A percentile compares a stretch with the other conserved stretches of the same genome.
Conservation (phyloP, 208 protist genomes). For the Strigomonas culicis region DNA sequence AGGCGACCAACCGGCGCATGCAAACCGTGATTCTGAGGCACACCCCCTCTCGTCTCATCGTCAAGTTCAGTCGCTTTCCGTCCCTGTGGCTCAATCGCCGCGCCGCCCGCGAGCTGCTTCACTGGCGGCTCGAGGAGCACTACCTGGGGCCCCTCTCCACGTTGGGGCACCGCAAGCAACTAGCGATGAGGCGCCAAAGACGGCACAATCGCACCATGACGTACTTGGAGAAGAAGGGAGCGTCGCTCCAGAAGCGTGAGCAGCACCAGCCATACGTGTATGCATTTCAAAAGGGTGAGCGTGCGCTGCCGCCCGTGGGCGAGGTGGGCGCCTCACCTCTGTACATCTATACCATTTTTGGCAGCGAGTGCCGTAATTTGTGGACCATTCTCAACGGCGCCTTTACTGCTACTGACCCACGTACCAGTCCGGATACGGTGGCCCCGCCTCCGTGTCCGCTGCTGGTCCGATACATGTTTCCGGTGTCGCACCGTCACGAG, state of each 20-base stretch:
- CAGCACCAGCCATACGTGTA: slow-evolving; percentile 12
- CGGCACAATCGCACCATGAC: slow-evolving; percentile 2
- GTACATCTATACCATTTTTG: slow-evolving; percentile 44
- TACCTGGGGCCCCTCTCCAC: slow-evolving; percentile 46
- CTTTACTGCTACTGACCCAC: slow-evolving; percentile 19
- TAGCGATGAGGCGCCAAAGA: slow-evolving; percentile 20
- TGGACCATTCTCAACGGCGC: slow-evolving; percentile 55
- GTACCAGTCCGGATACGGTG: not conserved
- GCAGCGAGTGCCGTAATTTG: slow-evolving; percentile 60
- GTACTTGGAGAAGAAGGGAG: slow-evolving; percentile 2
- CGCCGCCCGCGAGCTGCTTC: slow-evolving; percentile 69
- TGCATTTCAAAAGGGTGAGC: slow-evolving; percentile 1
- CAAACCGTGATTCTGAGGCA: slow-evolving; percentile 80
- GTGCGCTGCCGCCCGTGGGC: slow-evolving; percentile 24
- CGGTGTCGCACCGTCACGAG: not conserved
- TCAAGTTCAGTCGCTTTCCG: slow-evolving; percentile 85
- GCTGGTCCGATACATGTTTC: not conserved
- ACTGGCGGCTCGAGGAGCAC: slow-evolving; percentile 69
- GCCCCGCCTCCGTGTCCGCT: not conserved
- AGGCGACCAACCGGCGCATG: slow-evolving; percentile 86
- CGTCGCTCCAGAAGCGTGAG: slow-evolving; percentile 33
- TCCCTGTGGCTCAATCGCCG: slow-evolving; percentile 84
- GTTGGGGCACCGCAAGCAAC: slow-evolving; percentile 28
- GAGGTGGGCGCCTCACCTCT: not conserved
- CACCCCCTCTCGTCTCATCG: slow-evolving; percentile 50